Evolutionary conservation across 2,329 filamentous ascomycete genomes (phyloP).

Genomic region (Celoporthe dispersa): DNA sequence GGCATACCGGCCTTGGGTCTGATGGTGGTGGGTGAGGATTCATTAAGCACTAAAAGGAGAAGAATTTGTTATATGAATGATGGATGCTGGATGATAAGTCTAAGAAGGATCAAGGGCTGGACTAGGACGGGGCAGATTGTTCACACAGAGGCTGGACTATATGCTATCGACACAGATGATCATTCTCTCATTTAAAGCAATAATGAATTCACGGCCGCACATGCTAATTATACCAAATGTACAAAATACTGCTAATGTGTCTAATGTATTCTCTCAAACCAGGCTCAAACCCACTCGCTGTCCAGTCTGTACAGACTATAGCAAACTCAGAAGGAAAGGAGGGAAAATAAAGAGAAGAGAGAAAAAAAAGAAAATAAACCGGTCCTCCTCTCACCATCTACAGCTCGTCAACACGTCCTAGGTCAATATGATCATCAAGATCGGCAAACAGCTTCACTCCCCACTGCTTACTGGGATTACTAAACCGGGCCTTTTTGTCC

Average conservation of each 20-base stretch:
- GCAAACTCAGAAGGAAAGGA: not conserved
- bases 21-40: not conserved
- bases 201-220: not conserved
- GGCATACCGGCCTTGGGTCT: not conserved
- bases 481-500: constrained; percentile 41
- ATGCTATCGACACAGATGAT: not conserved
- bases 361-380: no score
- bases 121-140: not conserved
- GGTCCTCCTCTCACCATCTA: not conserved
- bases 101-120: not conserved
- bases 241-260: not conserved
- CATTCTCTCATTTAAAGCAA: not conserved
- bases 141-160: not conserved
- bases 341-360: no score
- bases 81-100: not conserved
- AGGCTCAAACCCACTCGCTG: no score
- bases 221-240: not conserved
- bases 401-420: constrained; percentile 29
- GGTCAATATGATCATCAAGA: constrained; percentile 42
- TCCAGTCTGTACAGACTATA: not conserved
- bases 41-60: not conserved
- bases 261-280: not conserved
- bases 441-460: constrained; percentile 45
- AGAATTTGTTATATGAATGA: not conserved
- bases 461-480: constrained; percentile 45